phyloP scores from a whole-genome alignment of 2,329 filamentous ascomycete genomes.

The Clonostachys sp. region DNA sequence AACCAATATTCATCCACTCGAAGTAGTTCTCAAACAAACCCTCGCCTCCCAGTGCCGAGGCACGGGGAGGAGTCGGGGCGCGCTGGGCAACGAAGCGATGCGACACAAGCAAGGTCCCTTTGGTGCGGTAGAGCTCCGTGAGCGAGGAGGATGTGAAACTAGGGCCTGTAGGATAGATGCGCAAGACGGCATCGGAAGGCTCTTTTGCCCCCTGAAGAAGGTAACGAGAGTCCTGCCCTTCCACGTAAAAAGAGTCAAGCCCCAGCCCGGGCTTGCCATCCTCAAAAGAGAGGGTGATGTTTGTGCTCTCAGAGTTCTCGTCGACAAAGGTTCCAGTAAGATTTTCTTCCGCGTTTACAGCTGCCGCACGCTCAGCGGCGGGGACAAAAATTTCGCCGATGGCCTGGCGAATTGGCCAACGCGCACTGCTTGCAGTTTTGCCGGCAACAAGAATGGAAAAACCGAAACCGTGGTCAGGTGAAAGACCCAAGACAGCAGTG shows the following conservation, averaged over 20 bases:
- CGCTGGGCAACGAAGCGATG: background rate
- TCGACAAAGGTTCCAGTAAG: conserved; percentile 9
- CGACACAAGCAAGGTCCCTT: background rate
- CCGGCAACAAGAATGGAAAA: conserved; percentile 19
- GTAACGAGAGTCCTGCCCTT: background rate
- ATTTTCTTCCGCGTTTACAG: conserved; percentile 8
- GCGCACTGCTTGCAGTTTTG: conserved; percentile 6
- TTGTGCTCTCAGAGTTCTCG: conserved; percentile 8
- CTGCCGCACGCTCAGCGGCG: conserved; percentile 10
- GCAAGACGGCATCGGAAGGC: background rate
- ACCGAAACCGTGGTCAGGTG: conserved; percentile 12
- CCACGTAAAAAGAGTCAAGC: background rate
- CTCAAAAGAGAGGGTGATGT: conserved; percentile 7
- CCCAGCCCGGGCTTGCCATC: background rate
- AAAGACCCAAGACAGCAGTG: conserved; percentile 9
- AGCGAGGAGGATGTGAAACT: background rate
- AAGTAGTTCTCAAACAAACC: background rate
- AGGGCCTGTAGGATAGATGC: background rate
- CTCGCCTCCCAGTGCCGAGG: background rate
- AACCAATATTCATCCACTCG: background rate
- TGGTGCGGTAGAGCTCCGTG: background rate
- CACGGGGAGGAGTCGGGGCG: background rate
- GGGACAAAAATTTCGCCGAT: conserved; percentile 10
- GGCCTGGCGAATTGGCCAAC: conserved; percentile 8
- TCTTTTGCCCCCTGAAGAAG: background rate